Base-by-base conservation (phyloP, 2,329 filamentous ascomycete species). In the Colletotrichum tanaceti region DNA sequence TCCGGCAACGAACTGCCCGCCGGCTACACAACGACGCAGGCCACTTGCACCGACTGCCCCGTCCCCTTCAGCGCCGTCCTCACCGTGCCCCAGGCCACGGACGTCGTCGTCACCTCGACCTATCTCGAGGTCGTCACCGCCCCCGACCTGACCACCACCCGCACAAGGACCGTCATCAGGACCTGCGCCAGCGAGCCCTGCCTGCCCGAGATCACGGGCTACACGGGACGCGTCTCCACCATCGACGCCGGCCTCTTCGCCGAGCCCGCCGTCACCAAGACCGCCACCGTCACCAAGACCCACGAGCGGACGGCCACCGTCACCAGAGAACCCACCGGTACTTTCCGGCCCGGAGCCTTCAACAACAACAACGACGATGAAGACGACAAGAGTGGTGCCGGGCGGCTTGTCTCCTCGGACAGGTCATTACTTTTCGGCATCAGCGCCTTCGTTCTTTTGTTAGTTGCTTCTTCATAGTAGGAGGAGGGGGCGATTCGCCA, bases 1-100 rank as follows among this genome's bases (percentile, higher is more conserved):
- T 35, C 41, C 43, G 65, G 65, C 1, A 53, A 63, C 16, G 63
- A 49, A 2, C 38, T 70, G 24, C 67, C 67, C 4, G 52, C 46
- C 4, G 67, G 63, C 38, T 70, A 68, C 58, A 70, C 58, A 2
- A 70, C 67, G 5, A 63, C 63, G 6, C 63, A 67, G 41, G 58
- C 53, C 18, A 54, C 58, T 6, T 70, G 67, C 54, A 53, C 32
- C 41, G 46, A 67, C 52, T 62, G 67, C 44, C 52, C 67, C 5
- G 62, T 50, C 4, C 67, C 63, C 13, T 38, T 68, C 41, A 68
- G 58, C 22, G 67, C 64, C 4, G 53, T 68, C 11, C 67, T 70
- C 22, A 70, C 67, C 5, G 39, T 70, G 0, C 63, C 67, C 18
- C 49, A 65, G 4, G 24, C 16, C 28, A 60, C 65, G 11, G 62